Conservation (phyloP, 805 yeast species). For the Kuraishia cidri region DNA sequence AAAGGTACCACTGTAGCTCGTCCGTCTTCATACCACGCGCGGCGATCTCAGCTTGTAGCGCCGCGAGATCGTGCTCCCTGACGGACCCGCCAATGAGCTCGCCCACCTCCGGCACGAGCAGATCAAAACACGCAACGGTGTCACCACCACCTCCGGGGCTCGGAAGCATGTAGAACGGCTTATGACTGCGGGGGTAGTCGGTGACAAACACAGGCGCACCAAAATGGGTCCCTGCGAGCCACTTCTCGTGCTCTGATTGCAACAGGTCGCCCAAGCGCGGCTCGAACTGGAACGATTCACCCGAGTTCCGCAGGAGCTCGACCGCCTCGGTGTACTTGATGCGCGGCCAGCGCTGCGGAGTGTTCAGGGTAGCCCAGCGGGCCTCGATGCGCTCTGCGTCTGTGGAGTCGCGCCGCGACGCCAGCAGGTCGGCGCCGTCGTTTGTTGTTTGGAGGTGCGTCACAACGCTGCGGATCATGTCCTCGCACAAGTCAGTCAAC, state of each 20-base stretch:
- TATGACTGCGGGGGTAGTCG: conserved; percentile 69
- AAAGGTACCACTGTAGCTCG: conserved; percentile 73
- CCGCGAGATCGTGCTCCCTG: conserved; percentile 61
- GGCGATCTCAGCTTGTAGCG: conserved; percentile 39
- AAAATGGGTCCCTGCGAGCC: conserved; percentile 67
- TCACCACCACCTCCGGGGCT: conserved; percentile 18
- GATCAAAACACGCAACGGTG: conserved; percentile 87
- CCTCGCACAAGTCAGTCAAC: conserved; percentile 58
- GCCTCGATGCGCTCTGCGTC: conserved; percentile 24
- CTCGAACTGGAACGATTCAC: conserved; percentile 25
- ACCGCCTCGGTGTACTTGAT: conserved; percentile 77
- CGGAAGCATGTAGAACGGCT: conserved; percentile 88
- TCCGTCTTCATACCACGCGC: conserved; percentile 46
- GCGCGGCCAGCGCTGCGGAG: conserved; percentile 46
- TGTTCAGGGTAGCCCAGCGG: conserved; percentile 55
- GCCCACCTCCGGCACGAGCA: conserved; percentile 85
- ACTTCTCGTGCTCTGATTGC: conserved; percentile 84
- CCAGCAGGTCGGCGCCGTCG: conserved; percentile 20
- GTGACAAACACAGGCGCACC: conserved; percentile 80
- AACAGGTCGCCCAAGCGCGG: conserved; percentile 68
- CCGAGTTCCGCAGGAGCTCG: conserved; percentile 27
- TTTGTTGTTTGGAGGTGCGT: conserved; percentile 15
- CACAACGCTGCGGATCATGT: conserved; percentile 52
- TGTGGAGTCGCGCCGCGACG: conserved; percentile 27
- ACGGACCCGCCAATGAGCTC: conserved; percentile 93